phyloP scores from a whole-genome alignment of 345 rosid genomes.

The Dipteronia sinensis region DNA sequence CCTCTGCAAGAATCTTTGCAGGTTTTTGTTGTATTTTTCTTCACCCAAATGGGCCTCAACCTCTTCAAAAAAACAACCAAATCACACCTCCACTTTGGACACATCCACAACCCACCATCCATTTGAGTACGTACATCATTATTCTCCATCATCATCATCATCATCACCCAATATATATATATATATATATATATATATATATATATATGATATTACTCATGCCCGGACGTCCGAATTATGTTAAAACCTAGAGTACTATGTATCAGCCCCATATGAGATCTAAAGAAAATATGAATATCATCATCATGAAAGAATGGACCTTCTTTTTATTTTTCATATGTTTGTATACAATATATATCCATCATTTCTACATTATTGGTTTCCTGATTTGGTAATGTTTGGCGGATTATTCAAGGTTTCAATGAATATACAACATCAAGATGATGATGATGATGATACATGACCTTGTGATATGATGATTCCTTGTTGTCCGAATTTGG shows the following conservation, averaged over 20 bases:
- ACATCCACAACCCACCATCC: neutral
- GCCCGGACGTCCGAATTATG: neutral
- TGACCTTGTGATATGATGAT: conserved; percentile 14
- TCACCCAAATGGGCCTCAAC: conserved; percentile 22
- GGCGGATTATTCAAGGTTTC: conserved; percentile 11
- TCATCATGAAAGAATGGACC: too few species aligned
- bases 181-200: too few species aligned
- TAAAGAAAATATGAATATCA: too few species aligned
- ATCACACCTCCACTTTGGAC: conserved; percentile 19
- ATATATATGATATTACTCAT: neutral
- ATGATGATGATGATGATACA: neutral
- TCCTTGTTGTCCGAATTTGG: conserved; percentile 32
- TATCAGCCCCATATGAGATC: too few species aligned
- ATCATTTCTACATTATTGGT: conserved; percentile 27
- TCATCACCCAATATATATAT: too few species aligned
- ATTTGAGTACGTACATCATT: neutral
- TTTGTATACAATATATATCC: neutral
- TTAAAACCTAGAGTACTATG: neutral
- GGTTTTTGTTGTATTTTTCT: conserved; percentile 28
- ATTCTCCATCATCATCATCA: neutral
- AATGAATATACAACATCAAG: neutral
- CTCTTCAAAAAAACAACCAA: neutral
- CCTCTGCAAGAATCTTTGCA: conserved; percentile 50
- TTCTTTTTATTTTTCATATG: too few species aligned
- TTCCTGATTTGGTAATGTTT: conserved; percentile 37